A percentile compares a stretch with the other conserved stretches of the same genome.
Conservation (phyloP, 306 rosid species). For the Fragaria nilgerrensis region DNA sequence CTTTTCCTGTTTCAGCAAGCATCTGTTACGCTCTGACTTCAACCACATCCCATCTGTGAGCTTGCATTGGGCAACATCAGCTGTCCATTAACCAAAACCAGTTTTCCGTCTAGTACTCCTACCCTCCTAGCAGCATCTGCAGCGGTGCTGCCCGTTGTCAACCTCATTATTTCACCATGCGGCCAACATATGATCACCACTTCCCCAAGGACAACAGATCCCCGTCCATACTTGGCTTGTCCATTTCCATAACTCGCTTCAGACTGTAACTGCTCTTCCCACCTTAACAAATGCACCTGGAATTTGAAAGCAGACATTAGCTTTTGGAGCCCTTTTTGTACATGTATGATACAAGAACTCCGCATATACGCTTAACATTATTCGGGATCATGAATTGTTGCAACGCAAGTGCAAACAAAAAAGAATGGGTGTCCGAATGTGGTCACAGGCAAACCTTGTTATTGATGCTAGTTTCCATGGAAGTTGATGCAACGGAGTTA, state of each 20-base stretch:
- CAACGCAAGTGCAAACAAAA: background rate
- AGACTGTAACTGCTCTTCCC: constrained; percentile 86
- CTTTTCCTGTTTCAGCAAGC: background rate
- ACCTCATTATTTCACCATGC: constrained; percentile 75
- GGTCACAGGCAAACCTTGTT: constrained; percentile 55
- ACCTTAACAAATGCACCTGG: constrained; percentile 64
- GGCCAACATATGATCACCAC: constrained; percentile 93
- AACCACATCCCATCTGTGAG: constrained; percentile 92
- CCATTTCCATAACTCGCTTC: constrained; percentile 65
- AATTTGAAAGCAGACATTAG: constrained; percentile 25
- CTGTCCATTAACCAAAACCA: constrained; percentile 82
- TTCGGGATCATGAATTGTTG: background rate
- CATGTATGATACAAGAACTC: background rate
- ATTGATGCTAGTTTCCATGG: constrained; percentile 70
- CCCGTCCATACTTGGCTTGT: constrained; percentile 27
- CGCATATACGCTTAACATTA: background rate
- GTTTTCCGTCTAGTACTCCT: constrained; percentile 83
- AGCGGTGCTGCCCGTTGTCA: constrained; percentile 88
- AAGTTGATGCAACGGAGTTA: constrained; percentile 48
- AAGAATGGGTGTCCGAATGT: background rate
- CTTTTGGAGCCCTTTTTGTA: constrained; percentile 8
- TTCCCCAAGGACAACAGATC: constrained; percentile 58
- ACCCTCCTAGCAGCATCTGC: constrained; percentile 89
- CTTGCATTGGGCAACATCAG: constrained; percentile 67
- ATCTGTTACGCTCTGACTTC: constrained; percentile 68